These are phyloP conservation scores for Penicillium ucsense DNA, from an alignment of 495 filamentous ascomycete genomes.

Conservation along the genomic window DNA sequence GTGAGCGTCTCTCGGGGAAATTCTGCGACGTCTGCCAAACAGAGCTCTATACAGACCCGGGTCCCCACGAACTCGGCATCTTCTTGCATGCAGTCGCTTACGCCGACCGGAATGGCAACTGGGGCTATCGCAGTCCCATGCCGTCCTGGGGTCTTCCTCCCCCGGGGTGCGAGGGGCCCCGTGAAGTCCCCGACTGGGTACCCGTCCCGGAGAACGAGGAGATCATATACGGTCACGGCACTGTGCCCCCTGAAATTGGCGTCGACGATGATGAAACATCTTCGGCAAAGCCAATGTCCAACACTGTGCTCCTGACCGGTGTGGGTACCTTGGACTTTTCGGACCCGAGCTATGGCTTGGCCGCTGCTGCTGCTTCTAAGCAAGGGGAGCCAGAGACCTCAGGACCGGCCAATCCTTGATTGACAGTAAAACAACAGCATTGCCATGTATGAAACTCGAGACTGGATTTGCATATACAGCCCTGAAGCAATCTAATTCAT, in stretches of 20 bases:
- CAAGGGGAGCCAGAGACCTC: not conserved
- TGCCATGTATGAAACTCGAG: too few relatives aligned
- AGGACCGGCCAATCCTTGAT: not conserved
- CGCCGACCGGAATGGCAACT: conserved; percentile 65
- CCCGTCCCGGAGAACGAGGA: conserved; percentile 26
- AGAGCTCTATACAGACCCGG: conserved; percentile 86
- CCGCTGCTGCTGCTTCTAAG: not conserved
- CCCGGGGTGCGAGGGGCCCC: conserved; percentile 46
- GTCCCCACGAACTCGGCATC: conserved; percentile 78
- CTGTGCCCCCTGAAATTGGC: conserved; percentile 19
- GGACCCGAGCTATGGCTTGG: conserved; percentile 2
- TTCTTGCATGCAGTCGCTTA: conserved; percentile 90
- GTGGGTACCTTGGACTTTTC: conserved; percentile 13
- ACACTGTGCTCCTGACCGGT: conserved; percentile 10
- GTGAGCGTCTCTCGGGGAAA: conserved; percentile 85
- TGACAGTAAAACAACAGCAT: not conserved
- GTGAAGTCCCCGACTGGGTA: conserved; percentile 38
- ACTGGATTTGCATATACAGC: too few relatives aligned
- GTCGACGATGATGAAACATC: conserved; percentile 10
- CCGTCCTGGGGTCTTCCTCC: conserved; percentile 84
- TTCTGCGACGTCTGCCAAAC: conserved; percentile 73
- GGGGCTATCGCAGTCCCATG: conserved; percentile 78
- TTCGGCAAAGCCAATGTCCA: not conserved
- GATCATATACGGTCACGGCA: conserved; percentile 27
- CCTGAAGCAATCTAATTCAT: too few relatives aligned